phyloP scores from a whole-genome alignment of 1,284 basidiomycete species.

The Papiliotrema nemorosa region DNA sequence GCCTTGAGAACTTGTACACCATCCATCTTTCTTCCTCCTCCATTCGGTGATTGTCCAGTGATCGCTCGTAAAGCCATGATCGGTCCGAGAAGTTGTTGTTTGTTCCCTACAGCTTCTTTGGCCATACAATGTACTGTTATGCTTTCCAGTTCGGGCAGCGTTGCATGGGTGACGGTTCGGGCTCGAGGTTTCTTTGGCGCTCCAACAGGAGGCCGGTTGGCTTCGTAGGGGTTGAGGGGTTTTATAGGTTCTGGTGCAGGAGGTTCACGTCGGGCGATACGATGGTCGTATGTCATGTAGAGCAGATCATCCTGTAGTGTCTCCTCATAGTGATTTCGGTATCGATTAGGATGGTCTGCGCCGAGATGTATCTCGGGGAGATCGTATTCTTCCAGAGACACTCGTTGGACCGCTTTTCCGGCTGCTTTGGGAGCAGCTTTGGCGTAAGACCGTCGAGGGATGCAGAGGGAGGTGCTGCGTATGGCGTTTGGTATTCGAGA shows the following conservation, averaged over 20 bases:
- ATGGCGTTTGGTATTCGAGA: not conserved
- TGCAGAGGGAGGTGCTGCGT: not conserved
- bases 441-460: conserved; percentile 1
- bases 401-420: not conserved
- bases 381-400: not conserved
- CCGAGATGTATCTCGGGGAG: conserved; percentile 50
- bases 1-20: conserved; percentile 80
- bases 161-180: conserved; percentile 59
- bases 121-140: conserved; percentile 81
- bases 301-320: conserved; percentile 83
- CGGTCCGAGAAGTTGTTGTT: conserved; percentile 72
- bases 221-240: conserved; percentile 44
- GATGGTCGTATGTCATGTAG: conserved; percentile 91
- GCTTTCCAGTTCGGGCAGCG: conserved; percentile 71
- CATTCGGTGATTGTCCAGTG: conserved; percentile 72
- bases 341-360: conserved; percentile 66
- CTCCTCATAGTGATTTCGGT: conserved; percentile 77
- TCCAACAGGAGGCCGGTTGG: conserved; percentile 47
- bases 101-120: conserved; percentile 72
- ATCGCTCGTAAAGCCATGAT: conserved; percentile 85
- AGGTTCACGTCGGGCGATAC: conserved; percentile 43
- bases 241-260: conserved; percentile 14
- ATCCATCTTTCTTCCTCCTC: conserved; percentile 63
- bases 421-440: not conserved
- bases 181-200: conserved; percentile 44